Percentiles rank a stretch among this genome's conserved stretches.
Conservation (phyloP, 371 early-diverging fungal species). For the Mortierella sp. region DNA sequence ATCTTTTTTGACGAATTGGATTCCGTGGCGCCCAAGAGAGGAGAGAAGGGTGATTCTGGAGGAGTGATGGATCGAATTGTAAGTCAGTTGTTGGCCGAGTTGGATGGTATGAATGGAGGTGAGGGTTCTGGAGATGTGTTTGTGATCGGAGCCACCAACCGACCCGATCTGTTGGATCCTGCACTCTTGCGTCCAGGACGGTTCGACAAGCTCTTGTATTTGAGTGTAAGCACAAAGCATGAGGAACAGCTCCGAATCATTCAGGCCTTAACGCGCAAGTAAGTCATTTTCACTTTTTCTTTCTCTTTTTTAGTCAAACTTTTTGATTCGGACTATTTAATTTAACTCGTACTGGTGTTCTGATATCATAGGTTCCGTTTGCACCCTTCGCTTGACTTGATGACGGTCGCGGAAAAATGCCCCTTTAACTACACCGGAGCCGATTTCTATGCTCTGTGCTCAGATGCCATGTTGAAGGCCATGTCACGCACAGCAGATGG, state of each 20-base stretch:
- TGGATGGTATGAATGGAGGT: constrained; percentile 89
- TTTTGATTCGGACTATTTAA: too few species aligned
- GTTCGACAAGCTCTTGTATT: constrained; percentile 95
- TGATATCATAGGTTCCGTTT: constrained; percentile 75
- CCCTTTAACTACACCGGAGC: constrained; percentile 97
- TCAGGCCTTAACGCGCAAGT: constrained; percentile 94
- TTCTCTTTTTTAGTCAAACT: not conserved
- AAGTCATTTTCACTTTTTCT: constrained; percentile 44
- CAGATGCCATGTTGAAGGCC: constrained; percentile 96
- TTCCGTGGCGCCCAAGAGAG: constrained; percentile 97
- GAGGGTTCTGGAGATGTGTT: constrained; percentile 90
- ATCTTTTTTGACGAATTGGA: constrained; percentile 99
- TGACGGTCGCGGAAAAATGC: constrained; percentile 80
- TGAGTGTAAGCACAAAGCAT: constrained; percentile 91
- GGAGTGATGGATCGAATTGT: constrained; percentile 99
- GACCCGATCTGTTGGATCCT: constrained; percentile 98
- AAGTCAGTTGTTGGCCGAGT: constrained; percentile 93
- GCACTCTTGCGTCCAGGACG: constrained; percentile 97
- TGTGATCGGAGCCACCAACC: constrained; percentile 99
- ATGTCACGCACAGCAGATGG: constrained; percentile 87
- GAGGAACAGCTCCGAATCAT: constrained; percentile 89
- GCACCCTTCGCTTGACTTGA: constrained; percentile 79
- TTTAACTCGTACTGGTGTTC: too few species aligned
- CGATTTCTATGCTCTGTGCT: constrained; percentile 97
- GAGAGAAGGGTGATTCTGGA: constrained; percentile 96